These are phyloP conservation scores for Colletotrichum aenigma DNA, from an alignment of 2,329 filamentous ascomycete genomes.

Conservation along the genomic window DNA sequence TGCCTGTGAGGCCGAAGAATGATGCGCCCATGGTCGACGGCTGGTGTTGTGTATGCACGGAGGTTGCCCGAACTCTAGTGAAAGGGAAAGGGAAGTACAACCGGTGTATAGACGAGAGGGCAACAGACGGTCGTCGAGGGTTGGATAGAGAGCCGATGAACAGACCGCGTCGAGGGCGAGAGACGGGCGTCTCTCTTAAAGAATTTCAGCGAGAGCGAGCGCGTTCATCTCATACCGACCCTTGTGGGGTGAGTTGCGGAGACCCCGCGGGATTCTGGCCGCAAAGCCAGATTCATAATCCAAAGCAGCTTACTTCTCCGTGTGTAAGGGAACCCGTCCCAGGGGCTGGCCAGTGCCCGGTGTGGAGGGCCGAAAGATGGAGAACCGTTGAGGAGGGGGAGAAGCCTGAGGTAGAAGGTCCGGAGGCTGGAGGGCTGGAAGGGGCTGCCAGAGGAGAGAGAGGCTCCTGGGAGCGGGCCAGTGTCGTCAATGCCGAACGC, in stretches of 20 bases:
- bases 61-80: not conserved
- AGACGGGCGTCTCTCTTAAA: not conserved
- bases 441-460: not conserved
- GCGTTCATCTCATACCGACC: conserved; percentile 3
- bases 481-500: conserved; percentile 13
- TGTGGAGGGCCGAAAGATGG: conserved; percentile 17
- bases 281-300: conserved; percentile 14
- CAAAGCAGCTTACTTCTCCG: conserved; percentile 10
- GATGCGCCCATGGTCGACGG: conserved; percentile 3
- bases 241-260: conserved; percentile 20
- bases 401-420: not conserved
- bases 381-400: conserved; percentile 1
- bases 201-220: not conserved
- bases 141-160: not conserved
- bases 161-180: not conserved
- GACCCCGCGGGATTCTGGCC: conserved; percentile 21
- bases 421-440: not conserved
- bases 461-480: not conserved
- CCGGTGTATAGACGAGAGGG: not conserved
- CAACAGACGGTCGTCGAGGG: not conserved
- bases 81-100: not conserved
- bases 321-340: not conserved
- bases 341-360: not conserved
- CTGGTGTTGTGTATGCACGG: not conserved
- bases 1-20: conserved; percentile 38